Conservation (phyloP, 805 yeast genomes). For the Hanseniaspora taiwanica region DNA sequence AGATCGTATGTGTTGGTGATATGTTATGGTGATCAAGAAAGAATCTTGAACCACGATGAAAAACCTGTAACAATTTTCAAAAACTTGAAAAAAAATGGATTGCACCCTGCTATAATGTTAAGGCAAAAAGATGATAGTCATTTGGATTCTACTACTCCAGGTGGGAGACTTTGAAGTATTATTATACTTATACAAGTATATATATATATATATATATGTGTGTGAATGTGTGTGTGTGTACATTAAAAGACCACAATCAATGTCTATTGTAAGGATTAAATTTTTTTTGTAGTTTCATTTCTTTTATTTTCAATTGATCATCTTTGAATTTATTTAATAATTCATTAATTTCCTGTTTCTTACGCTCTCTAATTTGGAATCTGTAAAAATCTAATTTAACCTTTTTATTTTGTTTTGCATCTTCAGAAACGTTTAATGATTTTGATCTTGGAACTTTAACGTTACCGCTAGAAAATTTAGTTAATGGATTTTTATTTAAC, state of each 20-base stretch:
- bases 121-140: constrained; percentile 57
- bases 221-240: too few species aligned
- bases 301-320: constrained; percentile 75
- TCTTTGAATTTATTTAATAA: constrained; percentile 70
- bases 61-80: constrained; percentile 79
- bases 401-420: constrained; percentile 47
- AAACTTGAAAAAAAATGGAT: constrained; percentile 72
- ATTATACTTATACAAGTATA: too few species aligned
- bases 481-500: constrained; percentile 21
- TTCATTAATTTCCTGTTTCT: constrained; percentile 86
- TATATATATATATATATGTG: too few species aligned
- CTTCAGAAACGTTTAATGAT: constrained; percentile 7
- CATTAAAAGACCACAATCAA: too few species aligned
- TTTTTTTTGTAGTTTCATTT: constrained; percentile 67
- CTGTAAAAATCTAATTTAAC: constrained; percentile 88
- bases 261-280: constrained; percentile 70
- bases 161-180: constrained; percentile 5
- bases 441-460: constrained; percentile 11
- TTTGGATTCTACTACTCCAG: constrained; percentile 15
- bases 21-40: constrained; percentile 82
- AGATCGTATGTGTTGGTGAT: constrained; percentile 78
- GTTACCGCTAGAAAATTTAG: constrained; percentile 17
- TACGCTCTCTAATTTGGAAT: constrained; percentile 88
- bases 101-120: constrained; percentile 85
- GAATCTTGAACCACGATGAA: constrained; percentile 71